Percentiles rank a stretch among this genome's conserved stretches.
Conservation (phyloP, 2,329 filamentous ascomycete species). For the Neofusicoccum laricinum region DNA sequence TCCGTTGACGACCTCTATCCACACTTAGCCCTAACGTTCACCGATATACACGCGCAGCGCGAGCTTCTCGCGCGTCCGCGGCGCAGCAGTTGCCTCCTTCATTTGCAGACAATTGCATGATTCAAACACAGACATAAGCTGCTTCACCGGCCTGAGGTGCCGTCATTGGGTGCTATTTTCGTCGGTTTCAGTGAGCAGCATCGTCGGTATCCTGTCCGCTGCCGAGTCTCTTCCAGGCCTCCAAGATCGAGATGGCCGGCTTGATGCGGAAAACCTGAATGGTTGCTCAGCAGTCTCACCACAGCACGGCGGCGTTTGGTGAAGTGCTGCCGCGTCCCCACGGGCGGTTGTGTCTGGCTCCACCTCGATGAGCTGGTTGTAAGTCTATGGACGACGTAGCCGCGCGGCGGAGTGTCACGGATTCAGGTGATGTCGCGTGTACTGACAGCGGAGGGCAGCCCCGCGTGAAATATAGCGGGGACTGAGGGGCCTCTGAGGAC, state of each 20-base stretch:
- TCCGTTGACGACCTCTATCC: constrained; percentile 15
- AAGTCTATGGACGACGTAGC: constrained; percentile 3
- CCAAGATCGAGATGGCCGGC: not conserved
- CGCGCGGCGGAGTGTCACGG: constrained; percentile 10
- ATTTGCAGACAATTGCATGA: constrained; percentile 11
- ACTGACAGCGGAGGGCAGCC: constrained; percentile 1
- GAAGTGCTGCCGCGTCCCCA: not conserved
- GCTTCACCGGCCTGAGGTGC: not conserved
- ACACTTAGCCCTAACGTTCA: constrained; percentile 10
- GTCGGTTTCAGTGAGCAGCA: constrained; percentile 11
- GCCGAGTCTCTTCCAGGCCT: not conserved
- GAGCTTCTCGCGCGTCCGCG: not conserved
- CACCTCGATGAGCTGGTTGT: constrained; percentile 12
- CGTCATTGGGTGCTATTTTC: constrained; percentile 9
- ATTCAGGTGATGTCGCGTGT: constrained; percentile 14
- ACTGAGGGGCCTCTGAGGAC: not conserved
- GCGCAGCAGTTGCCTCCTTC: not conserved
- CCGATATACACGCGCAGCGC: constrained; percentile 10
- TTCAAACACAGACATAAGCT: not conserved
- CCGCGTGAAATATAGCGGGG: constrained; percentile 7
- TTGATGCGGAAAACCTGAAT: not conserved
- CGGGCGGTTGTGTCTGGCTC: not conserved
- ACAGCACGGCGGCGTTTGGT: constrained; percentile 2
- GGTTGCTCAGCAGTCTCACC: constrained; percentile 6
- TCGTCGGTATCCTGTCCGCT: constrained; percentile 3